Base-by-base conservation (phyloP, 2,329 filamentous ascomycete species). In the Colletotrichum eleusines region DNA sequence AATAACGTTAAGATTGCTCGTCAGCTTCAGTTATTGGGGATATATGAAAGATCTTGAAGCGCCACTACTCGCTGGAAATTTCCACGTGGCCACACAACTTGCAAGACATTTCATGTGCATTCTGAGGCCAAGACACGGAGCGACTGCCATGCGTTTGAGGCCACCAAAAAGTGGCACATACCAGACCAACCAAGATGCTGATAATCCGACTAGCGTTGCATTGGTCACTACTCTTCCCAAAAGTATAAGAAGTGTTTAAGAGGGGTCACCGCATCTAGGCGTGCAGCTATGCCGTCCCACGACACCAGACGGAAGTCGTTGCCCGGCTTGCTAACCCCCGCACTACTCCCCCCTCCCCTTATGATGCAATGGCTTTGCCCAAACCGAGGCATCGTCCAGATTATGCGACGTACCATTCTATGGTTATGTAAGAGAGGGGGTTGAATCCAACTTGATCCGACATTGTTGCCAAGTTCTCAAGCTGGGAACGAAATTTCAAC, bases 291-390 rank as follows among this genome's bases (percentile, higher is more conserved):
- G 14, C 31, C 26, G 54, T 48, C 31, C 26, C 8, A 18, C 20
- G 35, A 40, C 59, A 26, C 44, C 59, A 42, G 35, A 51, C 67
- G 67, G 67, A 70, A 66, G 48, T 66, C 67, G 55, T 70, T 70
- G 63, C 48, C 67, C 67, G 67, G 55, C 48, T 31, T 31, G 40
- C 42, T 61, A 42, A 28, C 55, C 67, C 67, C 67, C 67, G 67
- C 67, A 70, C 48, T 60, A n/a, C n/a, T n/a, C n/a, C n/a, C 55
- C 53, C 67, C 67, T 63, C 67, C 54, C 23, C n/a, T 57, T 66
- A 69, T 69, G 67, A 66, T 66, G 63, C 67, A 69, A 69, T 66
- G 54, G 35, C 33, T 28, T 38, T 14, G n/a, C 9, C 23, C 23
- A 14, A 14, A 18, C 42, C 20, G 23, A 18, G 7, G 44, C 44